phyloP scores from a whole-genome alignment of 2,329 filamentous ascomycete genomes.

The Fusarium lateritium region DNA sequence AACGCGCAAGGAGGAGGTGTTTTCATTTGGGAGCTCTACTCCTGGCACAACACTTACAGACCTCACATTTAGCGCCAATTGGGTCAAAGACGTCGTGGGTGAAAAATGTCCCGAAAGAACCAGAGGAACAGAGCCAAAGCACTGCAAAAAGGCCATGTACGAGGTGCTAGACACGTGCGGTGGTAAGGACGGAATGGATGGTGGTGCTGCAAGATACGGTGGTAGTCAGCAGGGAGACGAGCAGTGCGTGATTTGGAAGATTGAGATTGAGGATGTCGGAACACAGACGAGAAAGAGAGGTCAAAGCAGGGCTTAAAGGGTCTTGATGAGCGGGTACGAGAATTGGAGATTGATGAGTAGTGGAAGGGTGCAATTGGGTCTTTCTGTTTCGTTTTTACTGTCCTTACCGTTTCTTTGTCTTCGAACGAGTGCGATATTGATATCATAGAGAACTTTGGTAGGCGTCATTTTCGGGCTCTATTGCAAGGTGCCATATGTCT shows the following conservation, averaged over 20 bases:
- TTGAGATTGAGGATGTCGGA: constrained; percentile 28
- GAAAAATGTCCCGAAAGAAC: not conserved
- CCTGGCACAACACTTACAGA: not conserved
- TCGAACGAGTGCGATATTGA: too few species aligned
- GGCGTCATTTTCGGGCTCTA: too few species aligned
- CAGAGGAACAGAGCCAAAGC: constrained; percentile 4
- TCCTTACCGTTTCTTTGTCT: too few species aligned
- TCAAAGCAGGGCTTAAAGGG: not conserved
- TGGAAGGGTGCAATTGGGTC: too few species aligned
- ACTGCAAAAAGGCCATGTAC: not conserved
- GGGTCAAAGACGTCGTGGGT: not conserved
- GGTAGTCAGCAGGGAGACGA: constrained; percentile 16
- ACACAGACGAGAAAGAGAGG: not conserved
- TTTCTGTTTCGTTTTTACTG: too few species aligned
- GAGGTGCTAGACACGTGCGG: not conserved
- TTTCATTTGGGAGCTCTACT: not conserved
- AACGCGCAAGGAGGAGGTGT: not conserved
- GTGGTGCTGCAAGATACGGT: constrained; percentile 1
- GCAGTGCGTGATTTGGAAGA: constrained; percentile 16
- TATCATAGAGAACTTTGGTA: too few species aligned
- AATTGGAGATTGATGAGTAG: too few species aligned
- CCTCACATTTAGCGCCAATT: constrained; percentile 1
- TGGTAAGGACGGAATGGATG: constrained; percentile 1
- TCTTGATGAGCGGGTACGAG: too few species aligned
- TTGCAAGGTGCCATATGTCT: too few species aligned